Conservation (phyloP, 345 rosid genomes). For the Psidium friedrichsthalianum region DNA sequence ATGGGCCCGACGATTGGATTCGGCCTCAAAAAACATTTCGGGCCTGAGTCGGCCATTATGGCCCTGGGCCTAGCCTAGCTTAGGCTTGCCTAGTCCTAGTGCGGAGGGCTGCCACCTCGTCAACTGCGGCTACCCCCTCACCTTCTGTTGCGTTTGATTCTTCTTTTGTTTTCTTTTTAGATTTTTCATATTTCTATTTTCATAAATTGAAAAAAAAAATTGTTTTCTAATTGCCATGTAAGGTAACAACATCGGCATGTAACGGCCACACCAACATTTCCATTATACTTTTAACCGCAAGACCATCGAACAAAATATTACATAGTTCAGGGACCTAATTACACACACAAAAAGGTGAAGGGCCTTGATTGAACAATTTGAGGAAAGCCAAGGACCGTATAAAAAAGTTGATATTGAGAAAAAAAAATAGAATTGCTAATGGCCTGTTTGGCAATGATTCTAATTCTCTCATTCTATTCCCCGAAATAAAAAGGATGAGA, state of each 20-base stretch:
- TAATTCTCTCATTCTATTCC: too few species aligned
- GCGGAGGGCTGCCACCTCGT: background rate
- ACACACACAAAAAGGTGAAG: background rate
- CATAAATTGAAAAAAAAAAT: background rate
- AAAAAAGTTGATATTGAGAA: too few species aligned
- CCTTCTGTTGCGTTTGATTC: background rate
- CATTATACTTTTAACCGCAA: accelerated
- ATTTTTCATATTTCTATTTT: background rate
- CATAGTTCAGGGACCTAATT: background rate
- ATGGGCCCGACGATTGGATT: background rate
- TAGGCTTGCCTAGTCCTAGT: background rate
- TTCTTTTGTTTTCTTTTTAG: background rate
- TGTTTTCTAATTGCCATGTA: background rate
- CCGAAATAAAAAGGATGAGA: too few species aligned
- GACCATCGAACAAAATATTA: background rate
- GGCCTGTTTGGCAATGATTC: too few species aligned
- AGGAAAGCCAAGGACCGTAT: background rate
- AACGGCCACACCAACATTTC: background rate
- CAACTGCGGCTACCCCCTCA: background rate
- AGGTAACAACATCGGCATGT: background rate
- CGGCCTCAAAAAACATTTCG: background rate
- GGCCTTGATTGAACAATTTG: background rate
- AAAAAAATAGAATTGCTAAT: too few species aligned
- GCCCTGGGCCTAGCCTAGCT: background rate
- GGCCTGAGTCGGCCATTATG: background rate